A percentile compares a stretch with the other conserved stretches of the same genome.
phyloP scores from a whole-genome alignment of 2,329 filamentous ascomycete genomes.

The Penicillium sp. region DNA sequence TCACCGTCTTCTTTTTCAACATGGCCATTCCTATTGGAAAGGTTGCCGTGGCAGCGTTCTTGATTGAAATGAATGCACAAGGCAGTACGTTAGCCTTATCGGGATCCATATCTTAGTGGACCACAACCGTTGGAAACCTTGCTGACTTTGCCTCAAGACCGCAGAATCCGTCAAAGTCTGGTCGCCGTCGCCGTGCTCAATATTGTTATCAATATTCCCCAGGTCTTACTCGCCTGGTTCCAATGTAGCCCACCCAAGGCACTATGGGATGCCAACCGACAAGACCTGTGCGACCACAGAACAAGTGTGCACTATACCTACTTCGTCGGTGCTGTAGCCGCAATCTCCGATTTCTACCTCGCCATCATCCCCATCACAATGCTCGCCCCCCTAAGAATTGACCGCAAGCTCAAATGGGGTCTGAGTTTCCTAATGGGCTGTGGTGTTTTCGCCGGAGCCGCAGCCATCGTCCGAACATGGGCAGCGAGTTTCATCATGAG shows the following conservation, averaged over 20 bases:
- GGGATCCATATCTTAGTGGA: background rate
- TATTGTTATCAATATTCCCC: conserved; percentile 20
- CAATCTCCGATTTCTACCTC: conserved; percentile 21
- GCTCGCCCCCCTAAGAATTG: conserved; percentile 16
- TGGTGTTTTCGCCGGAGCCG: conserved; percentile 21
- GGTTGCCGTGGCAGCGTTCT: conserved; percentile 20
- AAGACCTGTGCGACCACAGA: conserved; percentile 14
- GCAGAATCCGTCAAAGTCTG: conserved; percentile 18
- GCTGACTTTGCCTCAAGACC: conserved; percentile 8
- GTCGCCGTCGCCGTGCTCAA: conserved; percentile 16
- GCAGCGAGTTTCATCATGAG: conserved; percentile 20
- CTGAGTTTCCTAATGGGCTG: conserved; percentile 23
- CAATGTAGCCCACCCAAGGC: conserved; percentile 18
- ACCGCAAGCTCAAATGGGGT: conserved; percentile 23
- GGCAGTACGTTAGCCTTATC: conserved; percentile 12
- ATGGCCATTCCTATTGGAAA: conserved; percentile 23
- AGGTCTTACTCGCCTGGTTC: conserved; percentile 18
- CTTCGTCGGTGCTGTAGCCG: conserved; percentile 19
- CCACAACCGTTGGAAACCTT: background rate
- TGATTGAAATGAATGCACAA: conserved; percentile 24
- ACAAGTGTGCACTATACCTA: conserved; percentile 22
- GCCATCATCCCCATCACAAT: conserved; percentile 20
- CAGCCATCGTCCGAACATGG: conserved; percentile 22
- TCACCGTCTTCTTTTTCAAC: conserved; percentile 25
- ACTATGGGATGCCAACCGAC: conserved; percentile 18